Conservation (phyloP, 352 stramenopile genomes). For the Phytophthora nicotianae region DNA sequence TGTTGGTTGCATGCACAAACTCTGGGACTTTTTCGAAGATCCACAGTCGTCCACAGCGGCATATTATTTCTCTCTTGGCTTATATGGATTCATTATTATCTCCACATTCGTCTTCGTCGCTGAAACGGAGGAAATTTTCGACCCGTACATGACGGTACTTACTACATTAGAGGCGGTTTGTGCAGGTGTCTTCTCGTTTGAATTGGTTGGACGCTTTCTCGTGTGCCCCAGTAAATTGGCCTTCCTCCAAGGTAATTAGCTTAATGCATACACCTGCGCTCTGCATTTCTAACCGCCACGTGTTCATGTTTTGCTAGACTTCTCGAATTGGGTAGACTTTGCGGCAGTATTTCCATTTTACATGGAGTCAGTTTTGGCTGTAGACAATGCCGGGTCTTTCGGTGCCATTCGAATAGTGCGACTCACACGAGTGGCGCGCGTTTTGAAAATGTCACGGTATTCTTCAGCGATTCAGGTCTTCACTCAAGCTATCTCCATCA, state of each 20-base stretch:
- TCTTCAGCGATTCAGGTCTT: conserved; percentile 89
- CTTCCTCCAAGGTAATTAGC: conserved; percentile 56
- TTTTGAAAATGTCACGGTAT: conserved; percentile 90
- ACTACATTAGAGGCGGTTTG: conserved; percentile 53
- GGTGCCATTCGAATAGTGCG: conserved; percentile 84
- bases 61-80: conserved; percentile 66
- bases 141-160: conserved; percentile 40
- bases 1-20: conserved; percentile 17
- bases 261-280: background rate
- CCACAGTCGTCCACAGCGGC: conserved; percentile 61
- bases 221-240: conserved; percentile 49
- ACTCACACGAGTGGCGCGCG: conserved; percentile 79
- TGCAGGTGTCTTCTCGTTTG: conserved; percentile 61
- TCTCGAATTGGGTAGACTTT: conserved; percentile 86
- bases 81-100: conserved; percentile 71
- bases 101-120: conserved; percentile 74
- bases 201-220: conserved; percentile 58
- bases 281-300: background rate
- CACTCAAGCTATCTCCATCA: conserved; percentile 70
- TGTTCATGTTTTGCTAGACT: conserved; percentile 37
- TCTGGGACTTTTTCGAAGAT: conserved; percentile 73
- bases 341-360: conserved; percentile 87
- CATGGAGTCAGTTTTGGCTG: conserved; percentile 66
- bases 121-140: conserved; percentile 61
- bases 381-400: conserved; percentile 70